A percentile compares a stretch with the other conserved stretches of the same genome.
These are phyloP conservation scores for Prototheca cutis DNA, from an alignment of 163 green algal species.

Conservation along the genomic window DNA sequence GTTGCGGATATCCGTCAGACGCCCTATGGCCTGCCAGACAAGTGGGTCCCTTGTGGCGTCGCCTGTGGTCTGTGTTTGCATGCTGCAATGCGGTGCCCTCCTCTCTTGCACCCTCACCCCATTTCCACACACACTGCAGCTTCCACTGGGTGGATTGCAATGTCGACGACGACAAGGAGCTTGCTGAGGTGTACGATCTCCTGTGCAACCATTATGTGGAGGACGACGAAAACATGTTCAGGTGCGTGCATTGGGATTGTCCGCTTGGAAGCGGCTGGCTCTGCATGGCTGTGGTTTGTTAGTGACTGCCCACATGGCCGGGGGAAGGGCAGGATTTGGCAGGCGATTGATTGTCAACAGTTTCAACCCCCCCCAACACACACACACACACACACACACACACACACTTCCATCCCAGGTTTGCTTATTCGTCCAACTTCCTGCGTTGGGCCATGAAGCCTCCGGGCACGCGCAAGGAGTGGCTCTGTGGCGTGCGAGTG, in stretches of 20 bases:
- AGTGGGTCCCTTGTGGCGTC: neutral
- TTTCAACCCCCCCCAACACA: too few species aligned
- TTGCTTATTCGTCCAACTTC: slow-evolving; percentile 80
- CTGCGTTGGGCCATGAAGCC: slow-evolving; percentile 86
- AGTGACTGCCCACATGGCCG: too few species aligned
- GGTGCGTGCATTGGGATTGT: slow-evolving; percentile 29
- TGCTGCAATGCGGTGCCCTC: too few species aligned
- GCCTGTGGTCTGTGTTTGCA: neutral
- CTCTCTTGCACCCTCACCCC: too few species aligned
- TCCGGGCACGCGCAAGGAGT: slow-evolving; percentile 69
- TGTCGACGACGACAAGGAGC: slow-evolving; percentile 50
- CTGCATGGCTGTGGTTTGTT: too few species aligned
- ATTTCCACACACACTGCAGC: too few species aligned
- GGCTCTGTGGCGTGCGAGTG: slow-evolving; percentile 87
- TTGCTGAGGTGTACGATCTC: slow-evolving; percentile 70
- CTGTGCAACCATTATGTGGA: slow-evolving; percentile 96
- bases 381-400: too few species aligned
- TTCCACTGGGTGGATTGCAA: slow-evolving; percentile 90
- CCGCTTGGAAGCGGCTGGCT: too few species aligned
- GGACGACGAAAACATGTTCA: slow-evolving; percentile 98
- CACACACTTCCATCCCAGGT: slow-evolving; percentile 2
- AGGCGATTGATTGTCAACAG: neutral
- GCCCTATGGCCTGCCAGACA: slow-evolving; percentile 67
- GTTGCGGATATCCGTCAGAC: slow-evolving; percentile 69
- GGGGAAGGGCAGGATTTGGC: too few species aligned